Percentiles rank a stretch among this genome's conserved stretches.
Evolutionary conservation across 176 grass and related monocot species (phyloP).

Genomic region (Alopecurus myosuroides): DNA sequence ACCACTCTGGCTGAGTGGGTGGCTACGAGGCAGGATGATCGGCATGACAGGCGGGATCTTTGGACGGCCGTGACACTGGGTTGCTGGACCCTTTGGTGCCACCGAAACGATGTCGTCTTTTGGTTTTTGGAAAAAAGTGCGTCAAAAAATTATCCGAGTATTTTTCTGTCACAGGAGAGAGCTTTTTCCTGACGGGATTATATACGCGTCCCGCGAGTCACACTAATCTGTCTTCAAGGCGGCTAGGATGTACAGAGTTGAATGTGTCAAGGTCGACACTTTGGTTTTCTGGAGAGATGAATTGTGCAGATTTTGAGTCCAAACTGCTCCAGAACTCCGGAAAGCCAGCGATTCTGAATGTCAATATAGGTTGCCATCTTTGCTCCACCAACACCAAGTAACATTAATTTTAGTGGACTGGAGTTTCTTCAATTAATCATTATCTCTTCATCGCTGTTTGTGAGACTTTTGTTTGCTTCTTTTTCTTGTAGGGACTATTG

Average conservation of each 20-base stretch:
- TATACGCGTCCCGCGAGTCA: constrained; percentile 63
- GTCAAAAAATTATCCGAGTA: too few relatives aligned
- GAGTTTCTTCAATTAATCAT: background rate
- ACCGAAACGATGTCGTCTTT: too few relatives aligned
- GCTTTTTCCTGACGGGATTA: constrained; percentile 36
- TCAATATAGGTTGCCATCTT: too few relatives aligned
- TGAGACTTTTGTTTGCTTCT: background rate
- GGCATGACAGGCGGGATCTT: too few relatives aligned
- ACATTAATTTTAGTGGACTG: background rate
- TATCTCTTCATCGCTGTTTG: background rate
- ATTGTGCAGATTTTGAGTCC: constrained; percentile 27
- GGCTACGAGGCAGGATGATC: too few relatives aligned
- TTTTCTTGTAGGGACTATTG: background rate
- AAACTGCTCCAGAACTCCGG: constrained; percentile 16
- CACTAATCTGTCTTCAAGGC: constrained; percentile 58
- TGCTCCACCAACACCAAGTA: too few relatives aligned
- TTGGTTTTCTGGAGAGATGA: constrained; percentile 38
- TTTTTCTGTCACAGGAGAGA: too few relatives aligned
- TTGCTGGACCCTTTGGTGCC: too few relatives aligned
- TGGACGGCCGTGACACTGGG: too few relatives aligned
- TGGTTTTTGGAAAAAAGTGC: too few relatives aligned
- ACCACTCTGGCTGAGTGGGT: too few relatives aligned
- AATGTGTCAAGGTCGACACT: constrained; percentile 35
- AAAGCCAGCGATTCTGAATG: constrained; percentile 31
- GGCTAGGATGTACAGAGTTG: constrained; percentile 47